These are phyloP conservation scores for Ceratobasidium sp. DNA, from an alignment of 1,284 basidiomycete genomes.

Conservation along the genomic window DNA sequence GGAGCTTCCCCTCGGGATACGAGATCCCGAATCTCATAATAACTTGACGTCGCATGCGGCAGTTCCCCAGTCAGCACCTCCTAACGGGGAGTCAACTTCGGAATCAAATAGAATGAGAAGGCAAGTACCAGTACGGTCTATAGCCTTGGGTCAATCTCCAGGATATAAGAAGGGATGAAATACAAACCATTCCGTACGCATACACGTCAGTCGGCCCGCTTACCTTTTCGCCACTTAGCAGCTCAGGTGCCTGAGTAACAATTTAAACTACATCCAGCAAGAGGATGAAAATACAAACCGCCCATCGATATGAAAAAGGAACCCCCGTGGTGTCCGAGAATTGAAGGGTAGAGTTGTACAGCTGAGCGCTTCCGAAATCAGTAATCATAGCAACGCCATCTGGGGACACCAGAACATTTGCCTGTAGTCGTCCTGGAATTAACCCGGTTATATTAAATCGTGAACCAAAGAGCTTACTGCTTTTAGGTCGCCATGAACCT, in stretches of 20 bases:
- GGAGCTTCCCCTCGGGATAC: not conserved
- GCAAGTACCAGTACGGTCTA: not conserved
- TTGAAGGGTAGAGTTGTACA: not conserved
- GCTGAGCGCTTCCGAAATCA: not conserved
- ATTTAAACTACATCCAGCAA: not conserved
- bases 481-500: slow-evolving; percentile 15
- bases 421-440: too few species aligned
- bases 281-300: not conserved
- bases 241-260: not conserved
- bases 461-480: not conserved
- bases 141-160: not conserved
- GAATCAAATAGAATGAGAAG: not conserved
- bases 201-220: not conserved
- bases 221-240: not conserved
- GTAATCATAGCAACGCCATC: not conserved
- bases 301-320: not conserved
- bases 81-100: not conserved
- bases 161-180: too few species aligned
- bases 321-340: not conserved
- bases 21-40: not conserved
- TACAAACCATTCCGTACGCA: not conserved
- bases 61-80: not conserved
- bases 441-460: not conserved
- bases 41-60: not conserved
- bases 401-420: not conserved